Percentiles rank a stretch among this genome's conserved stretches.
These are phyloP conservation scores for Penicillium psychrosexuale DNA, from an alignment of 2,329 filamentous ascomycete genomes.

Conservation along the genomic window DNA sequence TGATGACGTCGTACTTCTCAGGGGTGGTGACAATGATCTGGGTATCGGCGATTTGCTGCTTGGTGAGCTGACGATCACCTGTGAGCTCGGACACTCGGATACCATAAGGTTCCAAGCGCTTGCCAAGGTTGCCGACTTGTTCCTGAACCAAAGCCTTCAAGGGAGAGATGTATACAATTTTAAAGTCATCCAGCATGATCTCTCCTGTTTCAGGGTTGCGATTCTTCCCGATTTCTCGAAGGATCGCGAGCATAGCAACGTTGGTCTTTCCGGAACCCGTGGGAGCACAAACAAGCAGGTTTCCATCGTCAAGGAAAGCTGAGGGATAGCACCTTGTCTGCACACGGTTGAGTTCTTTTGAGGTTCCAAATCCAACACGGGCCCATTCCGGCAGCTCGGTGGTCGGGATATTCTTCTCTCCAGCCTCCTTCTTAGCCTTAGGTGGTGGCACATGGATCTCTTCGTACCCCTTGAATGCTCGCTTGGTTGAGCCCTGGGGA, in stretches of 20 bases:
- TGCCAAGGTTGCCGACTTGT: slow-evolving; percentile 96
- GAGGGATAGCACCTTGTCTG: slow-evolving; percentile 90
- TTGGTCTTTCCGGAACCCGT: slow-evolving; percentile 98
- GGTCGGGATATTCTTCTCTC: slow-evolving; percentile 77
- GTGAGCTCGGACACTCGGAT: slow-evolving; percentile 94
- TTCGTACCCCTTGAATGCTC: slow-evolving; percentile 96
- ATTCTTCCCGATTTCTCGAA: slow-evolving; percentile 95
- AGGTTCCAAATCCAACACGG: slow-evolving; percentile 75
- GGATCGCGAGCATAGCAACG: slow-evolving; percentile 93
- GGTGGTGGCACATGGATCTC: slow-evolving; percentile 96
- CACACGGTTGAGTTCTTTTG: slow-evolving; percentile 87
- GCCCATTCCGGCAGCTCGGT: slow-evolving; percentile 92
- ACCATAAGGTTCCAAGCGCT: slow-evolving; percentile 83
- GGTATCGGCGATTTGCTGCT: slow-evolving; percentile 96
- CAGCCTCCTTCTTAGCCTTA: slow-evolving; percentile 77
- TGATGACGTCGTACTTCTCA: slow-evolving; percentile 99
- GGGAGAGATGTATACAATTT: slow-evolving; percentile 96
- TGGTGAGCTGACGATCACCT: slow-evolving; percentile 95
- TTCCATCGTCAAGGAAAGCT: slow-evolving; percentile 90
- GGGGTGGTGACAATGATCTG: slow-evolving; percentile 98
- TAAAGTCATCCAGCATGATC: slow-evolving; percentile 93
- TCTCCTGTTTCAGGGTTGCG: slow-evolving; percentile 85
- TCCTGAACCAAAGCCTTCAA: slow-evolving; percentile 95
- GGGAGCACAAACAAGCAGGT: slow-evolving; percentile 96
- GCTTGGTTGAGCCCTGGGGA: slow-evolving; percentile 90